Evolutionary conservation across 2,329 filamentous ascomycete species (phyloP).

Genomic region (Claviceps sp.): DNA sequence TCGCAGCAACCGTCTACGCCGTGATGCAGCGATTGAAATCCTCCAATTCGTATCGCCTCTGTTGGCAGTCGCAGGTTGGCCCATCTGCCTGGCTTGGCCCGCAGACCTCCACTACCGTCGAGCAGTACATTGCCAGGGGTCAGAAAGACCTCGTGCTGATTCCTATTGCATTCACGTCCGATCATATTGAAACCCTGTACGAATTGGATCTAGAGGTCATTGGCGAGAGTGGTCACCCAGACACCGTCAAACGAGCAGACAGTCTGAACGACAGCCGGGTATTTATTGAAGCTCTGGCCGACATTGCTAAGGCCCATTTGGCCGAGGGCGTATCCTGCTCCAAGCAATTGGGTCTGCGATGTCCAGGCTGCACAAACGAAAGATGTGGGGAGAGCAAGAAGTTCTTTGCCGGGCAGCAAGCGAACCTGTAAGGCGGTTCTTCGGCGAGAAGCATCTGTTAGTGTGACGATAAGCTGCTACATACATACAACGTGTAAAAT

Average conservation of each 20-base stretch:
- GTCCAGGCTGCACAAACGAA: conserved; percentile 86
- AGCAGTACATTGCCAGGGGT: conserved; percentile 78
- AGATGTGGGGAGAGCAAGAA: conserved; percentile 67
- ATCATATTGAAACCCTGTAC: conserved; percentile 94
- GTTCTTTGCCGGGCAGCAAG: conserved; percentile 41
- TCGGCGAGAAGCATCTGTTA: conserved; percentile 1
- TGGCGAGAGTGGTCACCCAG: conserved; percentile 63
- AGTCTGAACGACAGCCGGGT: conserved; percentile 82
- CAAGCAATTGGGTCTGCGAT: conserved; percentile 76
- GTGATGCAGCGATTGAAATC: conserved; percentile 89
- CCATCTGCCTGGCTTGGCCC: conserved; percentile 91
- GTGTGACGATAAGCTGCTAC: conserved; percentile 2
- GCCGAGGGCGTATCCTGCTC: conserved; percentile 56
- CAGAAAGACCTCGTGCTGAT: conserved; percentile 85
- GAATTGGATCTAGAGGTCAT: conserved; percentile 94
- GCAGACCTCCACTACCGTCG: conserved; percentile 79
- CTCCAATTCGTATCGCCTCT: conserved; percentile 81
- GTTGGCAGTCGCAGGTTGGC: conserved; percentile 97
- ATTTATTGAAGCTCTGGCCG: conserved; percentile 81
- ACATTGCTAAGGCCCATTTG: conserved; percentile 73
- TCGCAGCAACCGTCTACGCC: conserved; percentile 87
- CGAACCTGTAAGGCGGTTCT: conserved; percentile 9
- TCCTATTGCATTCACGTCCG: conserved; percentile 95
- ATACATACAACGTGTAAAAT: conserved; percentile 1
- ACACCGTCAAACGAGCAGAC: conserved; percentile 79